Percentiles rank a stretch among this genome's conserved stretches.
These are phyloP conservation scores for Macrocybe gigantea DNA, from an alignment of 768 basidiomycete genomes.

Conservation along the genomic window DNA sequence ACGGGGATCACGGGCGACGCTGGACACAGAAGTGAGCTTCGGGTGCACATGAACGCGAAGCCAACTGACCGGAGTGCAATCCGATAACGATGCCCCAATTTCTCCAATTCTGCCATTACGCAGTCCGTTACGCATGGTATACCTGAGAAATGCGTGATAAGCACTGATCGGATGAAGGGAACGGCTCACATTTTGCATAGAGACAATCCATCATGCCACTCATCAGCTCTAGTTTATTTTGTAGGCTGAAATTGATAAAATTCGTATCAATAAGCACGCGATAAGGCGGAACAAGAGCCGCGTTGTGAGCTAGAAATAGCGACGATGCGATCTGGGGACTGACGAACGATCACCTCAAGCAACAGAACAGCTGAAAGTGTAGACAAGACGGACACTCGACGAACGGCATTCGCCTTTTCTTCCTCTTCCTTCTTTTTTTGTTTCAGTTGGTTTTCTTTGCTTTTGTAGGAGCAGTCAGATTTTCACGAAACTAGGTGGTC, in stretches of 20 bases:
- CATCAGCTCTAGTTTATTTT: conserved; percentile 94
- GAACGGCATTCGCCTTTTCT: conserved; percentile 71
- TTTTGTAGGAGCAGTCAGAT: conserved; percentile 23
- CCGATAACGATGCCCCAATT: conserved; percentile 92
- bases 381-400: conserved; percentile 59
- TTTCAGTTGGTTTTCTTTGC: conserved; percentile 92
- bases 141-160: conserved; percentile 41
- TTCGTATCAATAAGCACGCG: conserved; percentile 98
- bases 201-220: conserved; percentile 99
- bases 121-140: conserved; percentile 99
- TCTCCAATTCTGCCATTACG: conserved; percentile 97
- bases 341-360: background rate
- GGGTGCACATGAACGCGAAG: background rate
- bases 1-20: conserved; percentile 93
- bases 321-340: conserved; percentile 88
- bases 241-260: conserved; percentile 97
- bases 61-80: conserved; percentile 80
- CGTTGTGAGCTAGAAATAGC: conserved; percentile 91
- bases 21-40: conserved; percentile 24
- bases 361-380: conserved; percentile 2
- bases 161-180: background rate
- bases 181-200: conserved; percentile 82
- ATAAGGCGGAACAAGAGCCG: conserved; percentile 93
- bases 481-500: background rate
- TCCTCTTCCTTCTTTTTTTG: conserved; percentile 81